Evolutionary conservation across 2,329 filamentous ascomycete genomes (phyloP).

Genomic region (Nemania serpens): DNA sequence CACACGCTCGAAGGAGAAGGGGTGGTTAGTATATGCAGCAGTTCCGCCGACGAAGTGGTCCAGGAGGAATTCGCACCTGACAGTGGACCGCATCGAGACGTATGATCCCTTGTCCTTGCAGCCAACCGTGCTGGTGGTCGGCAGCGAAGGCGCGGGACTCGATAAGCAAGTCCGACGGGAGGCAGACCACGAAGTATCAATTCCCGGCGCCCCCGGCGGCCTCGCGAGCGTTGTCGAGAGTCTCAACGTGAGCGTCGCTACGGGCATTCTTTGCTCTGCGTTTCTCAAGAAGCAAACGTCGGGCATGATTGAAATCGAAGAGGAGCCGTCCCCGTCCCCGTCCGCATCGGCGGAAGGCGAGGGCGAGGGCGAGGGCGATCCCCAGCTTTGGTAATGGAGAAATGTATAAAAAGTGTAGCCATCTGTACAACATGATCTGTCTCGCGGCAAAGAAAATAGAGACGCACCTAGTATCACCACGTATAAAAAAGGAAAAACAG

Average conservation of each 20-base stretch:
- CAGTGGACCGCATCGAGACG: conserved; percentile 54
- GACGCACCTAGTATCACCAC: not conserved
- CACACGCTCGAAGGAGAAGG: conserved; percentile 65
- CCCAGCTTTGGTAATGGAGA: conserved; percentile 30
- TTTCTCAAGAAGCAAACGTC: conserved; percentile 58
- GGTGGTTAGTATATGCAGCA: conserved; percentile 85
- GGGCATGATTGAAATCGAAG: conserved; percentile 32
- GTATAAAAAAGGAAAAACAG: not conserved
- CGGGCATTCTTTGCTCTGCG: conserved; percentile 73
- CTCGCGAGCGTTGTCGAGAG: conserved; percentile 73
- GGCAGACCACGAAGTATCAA: conserved; percentile 69
- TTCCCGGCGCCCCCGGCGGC: conserved; percentile 58
- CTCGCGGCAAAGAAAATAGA: conserved; percentile 9
- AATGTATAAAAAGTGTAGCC: conserved; percentile 20
- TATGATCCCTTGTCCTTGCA: conserved; percentile 58
- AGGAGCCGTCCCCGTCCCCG: conserved; percentile 19
- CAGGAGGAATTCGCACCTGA: conserved; percentile 50
- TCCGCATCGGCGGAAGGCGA: too few relatives aligned
- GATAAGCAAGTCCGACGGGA: conserved; percentile 65
- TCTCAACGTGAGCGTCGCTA: conserved; percentile 90
- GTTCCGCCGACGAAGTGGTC: conserved; percentile 53
- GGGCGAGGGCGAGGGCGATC: conserved; percentile 20
- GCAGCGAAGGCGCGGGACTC: conserved; percentile 79
- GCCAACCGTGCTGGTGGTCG: conserved; percentile 81
- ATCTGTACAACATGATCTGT: conserved; percentile 10